These are phyloP conservation scores for Lipomyces kockii DNA, from an alignment of 805 yeast species.

Conservation along the genomic window DNA sequence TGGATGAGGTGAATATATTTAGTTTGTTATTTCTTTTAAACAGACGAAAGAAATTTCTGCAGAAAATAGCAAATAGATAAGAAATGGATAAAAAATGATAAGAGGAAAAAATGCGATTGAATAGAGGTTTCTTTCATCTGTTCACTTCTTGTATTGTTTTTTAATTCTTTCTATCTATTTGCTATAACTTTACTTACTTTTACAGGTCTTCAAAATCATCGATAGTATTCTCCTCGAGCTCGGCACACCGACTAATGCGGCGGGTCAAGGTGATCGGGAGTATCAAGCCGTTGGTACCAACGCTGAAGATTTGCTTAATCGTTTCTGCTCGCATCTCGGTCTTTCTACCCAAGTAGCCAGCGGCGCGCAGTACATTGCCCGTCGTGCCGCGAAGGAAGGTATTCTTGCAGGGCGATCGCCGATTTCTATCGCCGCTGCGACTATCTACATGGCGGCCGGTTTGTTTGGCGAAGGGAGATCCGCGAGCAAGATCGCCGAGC, in stretches of 20 bases:
- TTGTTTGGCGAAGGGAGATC: constrained; percentile 75
- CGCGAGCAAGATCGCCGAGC: constrained; percentile 82
- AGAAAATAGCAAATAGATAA: background rate
- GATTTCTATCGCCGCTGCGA: constrained; percentile 95
- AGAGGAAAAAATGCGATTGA: background rate
- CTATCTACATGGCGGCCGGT: constrained; percentile 87
- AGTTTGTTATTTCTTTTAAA: too few relatives aligned
- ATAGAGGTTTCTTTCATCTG: background rate
- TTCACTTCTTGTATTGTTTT: background rate
- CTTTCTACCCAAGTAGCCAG: constrained; percentile 80
- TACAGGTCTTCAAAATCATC: constrained; percentile 66
- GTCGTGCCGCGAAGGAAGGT: constrained; percentile 85
- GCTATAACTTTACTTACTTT: constrained; percentile 1
- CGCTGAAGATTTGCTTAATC: constrained; percentile 90
- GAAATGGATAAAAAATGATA: background rate
- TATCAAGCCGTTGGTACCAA: constrained; percentile 77
- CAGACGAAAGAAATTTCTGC: background rate
- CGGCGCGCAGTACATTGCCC: constrained; percentile 91
- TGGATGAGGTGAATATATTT: background rate
- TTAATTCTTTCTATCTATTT: background rate
- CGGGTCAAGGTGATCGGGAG: constrained; percentile 48
- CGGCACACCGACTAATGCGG: constrained; percentile 25
- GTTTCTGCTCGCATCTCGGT: constrained; percentile 97
- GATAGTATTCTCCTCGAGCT: constrained; percentile 56
- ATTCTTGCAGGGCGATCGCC: constrained; percentile 96